A percentile compares a stretch with the other conserved stretches of the same genome.
Evolutionary conservation across 176 grass and related monocot species (phyloP).

Genomic region (Cenchrus fungigraminus): DNA sequence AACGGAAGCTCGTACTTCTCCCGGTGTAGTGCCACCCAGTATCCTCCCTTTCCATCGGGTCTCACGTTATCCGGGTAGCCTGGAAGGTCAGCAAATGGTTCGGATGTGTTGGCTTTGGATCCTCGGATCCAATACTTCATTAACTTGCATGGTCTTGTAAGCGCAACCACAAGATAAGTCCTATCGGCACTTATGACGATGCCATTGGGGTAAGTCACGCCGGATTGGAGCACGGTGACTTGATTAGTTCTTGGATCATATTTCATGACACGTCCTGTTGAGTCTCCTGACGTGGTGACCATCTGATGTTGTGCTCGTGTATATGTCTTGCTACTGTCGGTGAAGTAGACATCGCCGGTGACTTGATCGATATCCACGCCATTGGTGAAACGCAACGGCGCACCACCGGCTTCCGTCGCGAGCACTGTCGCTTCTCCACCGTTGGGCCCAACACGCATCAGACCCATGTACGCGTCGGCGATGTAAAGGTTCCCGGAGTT

Average conservation of each 20-base stretch:
- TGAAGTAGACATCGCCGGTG: constrained; percentile 40
- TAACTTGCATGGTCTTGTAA: neutral
- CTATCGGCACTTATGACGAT: constrained; percentile 3
- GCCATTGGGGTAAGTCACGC: constrained; percentile 8
- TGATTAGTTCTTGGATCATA: neutral
- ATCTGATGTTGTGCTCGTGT: neutral
- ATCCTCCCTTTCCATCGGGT: neutral
- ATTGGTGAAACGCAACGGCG: constrained; percentile 31
- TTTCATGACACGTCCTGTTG: constrained; percentile 3
- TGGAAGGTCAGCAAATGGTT: constrained; percentile 1
- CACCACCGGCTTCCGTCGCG: constrained; percentile 25
- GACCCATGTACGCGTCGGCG: constrained; percentile 43
- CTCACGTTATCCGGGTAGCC: constrained; percentile 52
- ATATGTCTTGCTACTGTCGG: constrained; percentile 28
- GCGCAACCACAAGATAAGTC: neutral
- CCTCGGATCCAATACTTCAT: constrained; percentile 38
- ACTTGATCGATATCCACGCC: constrained; percentile 41
- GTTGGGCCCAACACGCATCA: constrained; percentile 35
- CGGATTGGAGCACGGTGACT: neutral
- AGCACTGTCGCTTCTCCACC: constrained; percentile 35
- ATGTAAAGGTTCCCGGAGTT: constrained; percentile 42
- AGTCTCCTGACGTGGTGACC: neutral
- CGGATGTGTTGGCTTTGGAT: neutral
- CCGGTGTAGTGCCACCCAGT: constrained; percentile 31
- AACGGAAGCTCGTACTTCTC: constrained; percentile 13